Conservation (phyloP, 257 asterid species). For the Salvia splendens region DNA sequence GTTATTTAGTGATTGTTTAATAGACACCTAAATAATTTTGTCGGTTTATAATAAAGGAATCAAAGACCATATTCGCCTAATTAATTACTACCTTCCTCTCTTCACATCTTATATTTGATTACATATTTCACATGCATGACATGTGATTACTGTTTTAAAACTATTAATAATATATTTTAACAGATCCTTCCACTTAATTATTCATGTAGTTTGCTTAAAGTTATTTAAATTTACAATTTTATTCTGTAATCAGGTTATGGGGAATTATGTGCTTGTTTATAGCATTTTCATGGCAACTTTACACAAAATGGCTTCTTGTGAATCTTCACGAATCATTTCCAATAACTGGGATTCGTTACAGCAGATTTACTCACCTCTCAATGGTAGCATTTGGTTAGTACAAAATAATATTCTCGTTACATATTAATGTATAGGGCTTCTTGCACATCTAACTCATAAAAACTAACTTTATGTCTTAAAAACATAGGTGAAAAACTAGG, state of each 20-base stretch:
- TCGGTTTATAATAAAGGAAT: no score
- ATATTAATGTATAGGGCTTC: no score
- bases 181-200: background rate
- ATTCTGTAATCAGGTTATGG: slow-evolving; percentile 46
- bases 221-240: no score
- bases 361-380: slow-evolving; percentile 63
- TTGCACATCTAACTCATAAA: no score
- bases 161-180: background rate
- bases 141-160: background rate
- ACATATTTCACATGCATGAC: background rate
- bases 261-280: slow-evolving; percentile 43
- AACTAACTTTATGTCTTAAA: no score
- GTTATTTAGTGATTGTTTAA: no score
- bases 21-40: no score
- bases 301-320: slow-evolving; percentile 63
- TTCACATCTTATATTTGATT: no score
- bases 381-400: slow-evolving; percentile 61
- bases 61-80: no score
- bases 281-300: slow-evolving; percentile 62
- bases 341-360: slow-evolving; percentile 53
- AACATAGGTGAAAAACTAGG: slow-evolving; percentile 59
- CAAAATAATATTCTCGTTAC: no score
- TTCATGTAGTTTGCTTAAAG: background rate
- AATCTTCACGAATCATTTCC: slow-evolving; percentile 60
- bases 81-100: no score